A percentile compares a stretch with the other conserved stretches of the same genome.
Conservation (phyloP, 371 early-diverging fungal genomes). For the Batrachochytrium dendrobatidis region DNA sequence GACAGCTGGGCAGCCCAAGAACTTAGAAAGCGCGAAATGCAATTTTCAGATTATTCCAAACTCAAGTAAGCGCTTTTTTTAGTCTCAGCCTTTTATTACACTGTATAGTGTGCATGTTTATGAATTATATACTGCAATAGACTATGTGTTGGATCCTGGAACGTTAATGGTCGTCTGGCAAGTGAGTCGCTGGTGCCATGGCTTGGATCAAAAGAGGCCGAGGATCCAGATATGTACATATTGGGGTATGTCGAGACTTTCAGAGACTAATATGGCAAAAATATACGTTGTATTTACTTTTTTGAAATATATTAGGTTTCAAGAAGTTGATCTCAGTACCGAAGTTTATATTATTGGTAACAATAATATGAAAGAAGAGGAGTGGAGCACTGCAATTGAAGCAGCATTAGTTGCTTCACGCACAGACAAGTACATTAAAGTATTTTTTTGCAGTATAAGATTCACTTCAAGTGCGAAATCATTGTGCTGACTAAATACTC, state of each 20-base stretch:
- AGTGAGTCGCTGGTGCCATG: conserved; percentile 55
- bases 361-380: conserved; percentile 58
- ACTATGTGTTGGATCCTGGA: conserved; percentile 84
- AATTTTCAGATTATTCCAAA: conserved; percentile 43
- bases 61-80: conserved; percentile 38
- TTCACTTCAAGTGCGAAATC: not conserved
- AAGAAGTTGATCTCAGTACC: conserved; percentile 80
- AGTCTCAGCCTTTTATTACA: conserved; percentile 4
- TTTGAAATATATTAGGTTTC: conserved; percentile 50
- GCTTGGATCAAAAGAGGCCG: conserved; percentile 44
- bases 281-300: not conserved
- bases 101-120: not conserved
- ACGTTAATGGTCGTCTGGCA: conserved; percentile 74
- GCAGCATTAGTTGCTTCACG: not conserved
- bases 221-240: conserved; percentile 62
- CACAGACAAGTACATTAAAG: conserved; percentile 3
- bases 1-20: conserved; percentile 54
- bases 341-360: conserved; percentile 79
- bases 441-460: not conserved
- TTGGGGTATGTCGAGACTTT: conserved; percentile 48
- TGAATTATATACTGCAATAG: conserved; percentile 18
- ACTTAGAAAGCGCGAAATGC: conserved; percentile 43
- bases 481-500: not conserved
- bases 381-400: conserved; percentile 73
- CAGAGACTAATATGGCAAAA: not conserved